Base-by-base conservation (phyloP, 108 stramenopile species). In the Licmophora abbreviata region DNA sequence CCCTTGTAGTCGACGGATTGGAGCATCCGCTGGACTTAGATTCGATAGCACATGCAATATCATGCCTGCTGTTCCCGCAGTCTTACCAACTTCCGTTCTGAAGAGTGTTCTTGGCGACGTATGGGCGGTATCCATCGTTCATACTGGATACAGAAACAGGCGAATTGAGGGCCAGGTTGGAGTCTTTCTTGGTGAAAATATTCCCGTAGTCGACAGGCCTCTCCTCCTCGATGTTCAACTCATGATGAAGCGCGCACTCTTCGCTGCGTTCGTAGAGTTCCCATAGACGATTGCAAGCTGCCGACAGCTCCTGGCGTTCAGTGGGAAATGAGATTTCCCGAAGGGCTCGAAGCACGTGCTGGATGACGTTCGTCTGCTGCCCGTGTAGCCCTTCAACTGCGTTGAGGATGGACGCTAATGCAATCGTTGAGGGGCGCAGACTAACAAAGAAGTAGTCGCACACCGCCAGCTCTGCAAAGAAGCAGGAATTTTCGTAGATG, bases 321-420 rank as follows among this genome's bases (percentile, higher is more conserved):
- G 8, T 50, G 30, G 48, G 48, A 3, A 50, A n/a, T 25, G 43
- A 52, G 9, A 48, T 32, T 66, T 14, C 29, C 18, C 59, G 48
- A 18, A 70, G 17, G 32, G 29, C 7, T 23, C 31, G 22, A 27
- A 64, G 61, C 3, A 46, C 45, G 9, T 30, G 17, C 30, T 73
- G 15, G 27, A 73, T 41, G 1, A 53, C 66, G 38, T 54, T 34
- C 61, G 69, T 64, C 18, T 58, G 37, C 1, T 62, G 65, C 9
- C 70, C 70, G 29, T 65, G 68, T 71, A 78, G 72, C 2, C 79
- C 79, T 45, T 89, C 88, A 44, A 89, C 66, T 4, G 88, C 76
- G 48, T 85, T 85, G 15, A 73, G 46, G n/a, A 90, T 66, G 17
- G 73, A 67, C 3, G 84, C 79, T 8, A 85, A 29, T 0, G 88